A percentile compares a stretch with the other conserved stretches of the same genome.
These are phyloP conservation scores for Fusarium scirpi DNA, from an alignment of 2,329 filamentous ascomycete species.

Conservation along the genomic window DNA sequence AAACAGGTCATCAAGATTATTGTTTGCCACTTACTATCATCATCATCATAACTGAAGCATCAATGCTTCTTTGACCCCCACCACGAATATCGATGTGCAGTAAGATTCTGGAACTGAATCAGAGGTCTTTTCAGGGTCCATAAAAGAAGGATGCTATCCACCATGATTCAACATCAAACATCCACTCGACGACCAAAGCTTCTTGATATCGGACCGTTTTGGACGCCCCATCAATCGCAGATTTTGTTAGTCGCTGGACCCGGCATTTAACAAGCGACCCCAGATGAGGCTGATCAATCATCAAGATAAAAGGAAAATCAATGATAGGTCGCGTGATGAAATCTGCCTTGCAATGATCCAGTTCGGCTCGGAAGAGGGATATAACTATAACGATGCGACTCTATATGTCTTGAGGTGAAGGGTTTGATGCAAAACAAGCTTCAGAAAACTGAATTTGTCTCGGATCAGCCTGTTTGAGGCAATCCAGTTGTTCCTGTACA, in stretches of 20 bases:
- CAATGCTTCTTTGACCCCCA: neutral
- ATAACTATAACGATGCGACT: neutral
- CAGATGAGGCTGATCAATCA: conserved; percentile 14
- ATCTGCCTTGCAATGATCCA: neutral
- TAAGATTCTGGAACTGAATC: conserved; percentile 14
- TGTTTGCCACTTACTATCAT: neutral
- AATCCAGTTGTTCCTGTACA: neutral
- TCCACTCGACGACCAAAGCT: conserved; percentile 18
- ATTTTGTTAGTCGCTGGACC: conserved; percentile 16
- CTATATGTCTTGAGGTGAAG: conserved; percentile 2
- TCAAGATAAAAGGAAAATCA: neutral
- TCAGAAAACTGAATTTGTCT: conserved; percentile 13
- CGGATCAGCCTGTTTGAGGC: conserved; percentile 12
- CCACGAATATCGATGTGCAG: neutral
- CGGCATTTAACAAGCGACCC: conserved; percentile 19
- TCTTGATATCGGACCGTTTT: conserved; percentile 39
- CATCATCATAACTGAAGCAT: neutral
- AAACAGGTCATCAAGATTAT: conserved; percentile 1
- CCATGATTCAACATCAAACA: conserved; percentile 29
- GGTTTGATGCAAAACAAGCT: conserved; percentile 25
- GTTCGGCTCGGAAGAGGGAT: neutral
- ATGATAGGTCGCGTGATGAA: neutral
- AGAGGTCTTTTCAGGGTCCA: conserved; percentile 19
- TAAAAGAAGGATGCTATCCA: conserved; percentile 22
- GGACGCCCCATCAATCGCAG: conserved; percentile 14